phyloP scores from a whole-genome alignment of 306 rosid genomes.

The Gynostemma pentaphyllum region DNA sequence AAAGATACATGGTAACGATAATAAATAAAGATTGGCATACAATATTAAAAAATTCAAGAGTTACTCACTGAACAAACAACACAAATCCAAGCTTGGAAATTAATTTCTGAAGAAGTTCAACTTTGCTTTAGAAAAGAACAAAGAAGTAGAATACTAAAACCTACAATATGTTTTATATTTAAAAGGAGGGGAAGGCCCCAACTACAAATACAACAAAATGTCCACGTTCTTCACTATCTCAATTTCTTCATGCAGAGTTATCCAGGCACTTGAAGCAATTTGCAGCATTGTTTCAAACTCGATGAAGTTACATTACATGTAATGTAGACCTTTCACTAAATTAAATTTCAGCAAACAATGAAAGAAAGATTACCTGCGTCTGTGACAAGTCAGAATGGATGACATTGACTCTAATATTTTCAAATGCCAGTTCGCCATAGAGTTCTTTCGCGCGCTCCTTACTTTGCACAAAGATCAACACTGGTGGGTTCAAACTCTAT shows the following conservation, averaged over 20 bases:
- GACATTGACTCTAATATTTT: slow-evolving; percentile 64
- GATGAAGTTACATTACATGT: neutral
- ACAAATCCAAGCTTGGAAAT: no score
- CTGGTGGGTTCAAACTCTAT: slow-evolving; percentile 85
- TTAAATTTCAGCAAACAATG: neutral
- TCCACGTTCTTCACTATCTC: neutral
- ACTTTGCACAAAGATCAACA: slow-evolving; percentile 83
- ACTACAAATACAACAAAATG: neutral
- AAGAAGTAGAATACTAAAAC: neutral
- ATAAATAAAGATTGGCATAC: neutral
- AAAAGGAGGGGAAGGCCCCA: neutral
- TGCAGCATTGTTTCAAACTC: neutral
- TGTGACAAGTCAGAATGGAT: slow-evolving; percentile 87
- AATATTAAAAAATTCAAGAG: neutral
- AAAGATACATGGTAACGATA: neutral
- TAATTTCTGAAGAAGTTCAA: no score
- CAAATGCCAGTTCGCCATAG: slow-evolving; percentile 57
- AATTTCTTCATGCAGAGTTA: neutral
- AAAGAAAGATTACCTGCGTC: slow-evolving; percentile 42
- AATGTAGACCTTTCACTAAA: neutral
- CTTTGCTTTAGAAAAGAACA: no score
- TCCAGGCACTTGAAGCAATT: neutral
- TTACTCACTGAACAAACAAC: neutral
- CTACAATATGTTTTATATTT: neutral
- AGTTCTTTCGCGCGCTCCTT: slow-evolving; percentile 96